Evolutionary conservation across 371 early-diverging fungal genomes (phyloP).

Genomic region (Fennellomyces sp.): DNA sequence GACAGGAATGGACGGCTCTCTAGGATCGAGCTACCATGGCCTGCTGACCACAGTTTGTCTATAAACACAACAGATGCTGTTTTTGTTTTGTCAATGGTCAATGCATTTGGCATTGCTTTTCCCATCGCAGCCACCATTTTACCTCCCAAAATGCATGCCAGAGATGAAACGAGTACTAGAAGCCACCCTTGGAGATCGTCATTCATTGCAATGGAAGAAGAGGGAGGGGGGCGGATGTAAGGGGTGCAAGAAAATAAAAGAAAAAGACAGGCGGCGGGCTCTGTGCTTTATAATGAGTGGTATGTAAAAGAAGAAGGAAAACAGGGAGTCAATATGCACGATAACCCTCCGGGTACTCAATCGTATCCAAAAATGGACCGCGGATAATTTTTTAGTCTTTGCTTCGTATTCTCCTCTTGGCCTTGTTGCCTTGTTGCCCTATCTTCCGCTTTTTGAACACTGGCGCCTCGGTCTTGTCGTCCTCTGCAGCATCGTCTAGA

Average conservation of each 20-base stretch:
- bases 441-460: slow-evolving; percentile 63
- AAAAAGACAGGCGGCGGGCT: background rate
- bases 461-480: slow-evolving; percentile 21
- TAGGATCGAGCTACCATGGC: slow-evolving; percentile 14
- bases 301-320: too few species aligned
- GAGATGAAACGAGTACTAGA: slow-evolving; percentile 34
- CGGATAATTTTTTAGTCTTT: background rate
- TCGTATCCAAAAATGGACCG: background rate
- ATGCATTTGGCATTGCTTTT: background rate
- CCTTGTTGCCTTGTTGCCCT: slow-evolving; percentile 20
- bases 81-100: background rate
- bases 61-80: slow-evolving; percentile 29
- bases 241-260: background rate
- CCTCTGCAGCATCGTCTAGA: slow-evolving; percentile 14
- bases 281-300: background rate
- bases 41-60: slow-evolving; percentile 4
- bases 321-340: background rate
- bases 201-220: background rate
- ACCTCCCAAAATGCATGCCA: slow-evolving; percentile 43
- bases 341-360: background rate
- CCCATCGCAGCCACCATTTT: background rate
- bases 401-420: slow-evolving; percentile 1
- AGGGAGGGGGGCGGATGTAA: background rate
- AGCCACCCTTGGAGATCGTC: slow-evolving; percentile 28
- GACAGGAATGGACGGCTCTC: slow-evolving; percentile 34